A percentile compares a stretch with the other conserved stretches of the same genome.
These are phyloP conservation scores for Craterostigma plantagineum DNA, from an alignment of 257 asterid species.

Conservation along the genomic window DNA sequence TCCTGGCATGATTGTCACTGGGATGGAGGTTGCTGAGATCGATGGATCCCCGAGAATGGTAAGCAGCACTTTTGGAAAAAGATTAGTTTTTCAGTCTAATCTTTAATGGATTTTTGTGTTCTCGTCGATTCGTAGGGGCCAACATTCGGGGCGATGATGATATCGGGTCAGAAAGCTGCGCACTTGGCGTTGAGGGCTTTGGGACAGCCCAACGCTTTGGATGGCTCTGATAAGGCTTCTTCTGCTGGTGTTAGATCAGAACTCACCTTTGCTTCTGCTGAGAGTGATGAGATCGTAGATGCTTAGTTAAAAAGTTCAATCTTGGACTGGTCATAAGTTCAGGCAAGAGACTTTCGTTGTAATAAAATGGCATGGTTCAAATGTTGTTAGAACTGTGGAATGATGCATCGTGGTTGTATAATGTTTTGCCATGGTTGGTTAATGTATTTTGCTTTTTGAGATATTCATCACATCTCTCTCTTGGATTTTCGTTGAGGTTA, in stretches of 20 bases:
- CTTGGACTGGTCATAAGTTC: background rate
- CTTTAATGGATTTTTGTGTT: too few relatives aligned
- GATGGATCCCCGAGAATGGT: conserved; percentile 78
- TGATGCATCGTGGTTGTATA: too few relatives aligned
- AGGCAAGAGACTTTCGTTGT: too few relatives aligned
- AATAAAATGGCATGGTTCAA: too few relatives aligned
- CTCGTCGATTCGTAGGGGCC: conserved; percentile 15
- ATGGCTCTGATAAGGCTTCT: conserved; percentile 6
- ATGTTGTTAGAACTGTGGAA: too few relatives aligned
- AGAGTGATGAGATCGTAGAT: conserved; percentile 29
- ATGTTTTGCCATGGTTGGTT: too few relatives aligned
- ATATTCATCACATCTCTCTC: too few relatives aligned
- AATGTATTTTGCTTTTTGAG: too few relatives aligned
- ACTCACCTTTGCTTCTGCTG: conserved; percentile 37
- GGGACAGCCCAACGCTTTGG: conserved; percentile 19
- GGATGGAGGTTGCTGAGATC: conserved; percentile 74
- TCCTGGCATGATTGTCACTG: conserved; percentile 68
- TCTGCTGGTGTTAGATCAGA: conserved; percentile 19
- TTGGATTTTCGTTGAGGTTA: too few relatives aligned
- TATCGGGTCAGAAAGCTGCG: conserved; percentile 34
- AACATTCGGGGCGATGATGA: conserved; percentile 33
- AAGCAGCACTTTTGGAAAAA: too few relatives aligned
- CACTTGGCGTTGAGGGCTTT: conserved; percentile 18
- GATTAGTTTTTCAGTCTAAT: too few relatives aligned
- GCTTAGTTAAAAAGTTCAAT: conserved; percentile 14